Conservation (phyloP, 192 early-diverging fungal species). For the Rhizophagus sp. region DNA sequence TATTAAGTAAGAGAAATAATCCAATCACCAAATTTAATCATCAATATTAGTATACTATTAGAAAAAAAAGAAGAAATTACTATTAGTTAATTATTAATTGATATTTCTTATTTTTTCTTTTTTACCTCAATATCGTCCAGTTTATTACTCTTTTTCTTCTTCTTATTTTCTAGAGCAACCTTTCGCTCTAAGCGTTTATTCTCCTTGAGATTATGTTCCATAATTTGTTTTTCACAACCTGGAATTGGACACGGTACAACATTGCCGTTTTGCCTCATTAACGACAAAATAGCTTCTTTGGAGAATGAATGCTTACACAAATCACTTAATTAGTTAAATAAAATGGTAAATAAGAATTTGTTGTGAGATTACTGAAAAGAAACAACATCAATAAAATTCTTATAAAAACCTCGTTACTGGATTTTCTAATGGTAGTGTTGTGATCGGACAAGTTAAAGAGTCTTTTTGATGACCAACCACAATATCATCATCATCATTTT, state of each 20-base stretch:
- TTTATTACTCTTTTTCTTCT: background rate
- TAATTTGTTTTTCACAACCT: constrained; percentile 31
- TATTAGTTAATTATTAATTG: background rate
- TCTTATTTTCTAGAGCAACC: background rate
- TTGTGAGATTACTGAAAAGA: background rate
- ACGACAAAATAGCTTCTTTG: constrained; percentile 24
- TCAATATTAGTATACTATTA: background rate
- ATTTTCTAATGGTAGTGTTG: constrained; percentile 34
- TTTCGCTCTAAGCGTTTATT: constrained; percentile 29
- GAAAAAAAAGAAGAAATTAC: background rate
- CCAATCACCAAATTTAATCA: background rate
- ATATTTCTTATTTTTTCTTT: background rate
- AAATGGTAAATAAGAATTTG: background rate
- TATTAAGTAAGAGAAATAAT: background rate
- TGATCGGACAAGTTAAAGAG: constrained; percentile 36
- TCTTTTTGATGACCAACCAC: constrained; percentile 29
- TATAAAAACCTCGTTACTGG: constrained; percentile 35
- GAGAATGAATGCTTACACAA: constrained; percentile 37
- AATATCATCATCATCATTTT: constrained; percentile 36
- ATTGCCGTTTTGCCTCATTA: background rate
- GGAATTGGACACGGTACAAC: constrained; percentile 29
- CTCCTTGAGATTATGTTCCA: background rate
- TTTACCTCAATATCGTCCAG: constrained; percentile 16
- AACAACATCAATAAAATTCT: background rate
- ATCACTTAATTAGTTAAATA: constrained; percentile 11